Evolutionary conservation across 176 grass and related monocot species (phyloP).

Genomic region (Oryza rufipogon): DNA sequence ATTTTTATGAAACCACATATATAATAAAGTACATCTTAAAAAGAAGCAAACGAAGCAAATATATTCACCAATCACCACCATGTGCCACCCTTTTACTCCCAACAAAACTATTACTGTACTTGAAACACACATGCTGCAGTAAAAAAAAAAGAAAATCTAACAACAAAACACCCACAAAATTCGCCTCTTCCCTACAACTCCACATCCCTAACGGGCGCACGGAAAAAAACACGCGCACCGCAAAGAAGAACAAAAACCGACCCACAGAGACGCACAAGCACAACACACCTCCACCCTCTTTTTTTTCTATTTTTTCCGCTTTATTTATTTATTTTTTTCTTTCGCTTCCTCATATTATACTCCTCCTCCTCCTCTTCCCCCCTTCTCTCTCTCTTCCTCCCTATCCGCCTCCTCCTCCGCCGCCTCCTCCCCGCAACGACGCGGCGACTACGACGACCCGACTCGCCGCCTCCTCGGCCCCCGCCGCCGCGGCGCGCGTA

Average conservation of each 20-base stretch:
- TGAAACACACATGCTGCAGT: too few species aligned
- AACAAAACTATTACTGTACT: too few species aligned
- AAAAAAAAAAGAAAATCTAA: background rate
- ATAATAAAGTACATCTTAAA: too few species aligned
- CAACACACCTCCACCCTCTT: background rate
- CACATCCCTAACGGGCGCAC: background rate
- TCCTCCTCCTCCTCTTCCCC: background rate
- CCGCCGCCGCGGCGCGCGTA: background rate
- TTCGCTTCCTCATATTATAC: slow-evolving; percentile 36
- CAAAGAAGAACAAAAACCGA: background rate
- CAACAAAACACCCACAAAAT: background rate
- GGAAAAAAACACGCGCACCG: too few species aligned
- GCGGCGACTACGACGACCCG: slow-evolving; percentile 46
- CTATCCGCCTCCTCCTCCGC: slow-evolving; percentile 40
- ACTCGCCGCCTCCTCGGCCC: slow-evolving; percentile 5
- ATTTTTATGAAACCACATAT: rapidly evolving
- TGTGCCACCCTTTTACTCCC: too few species aligned
- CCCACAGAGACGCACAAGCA: background rate
- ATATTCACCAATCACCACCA: too few species aligned
- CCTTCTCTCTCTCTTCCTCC: slow-evolving; percentile 1
- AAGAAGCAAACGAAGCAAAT: too few species aligned
- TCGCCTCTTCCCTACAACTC: too few species aligned
- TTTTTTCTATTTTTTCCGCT: background rate
- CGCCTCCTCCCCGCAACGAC: slow-evolving; percentile 32
- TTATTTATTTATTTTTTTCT: background rate